A percentile compares a stretch with the other conserved stretches of the same genome.
Evolutionary conservation across 2,329 filamentous ascomycete genomes (phyloP).

Genomic region (Stemphylium vesicarium): DNA sequence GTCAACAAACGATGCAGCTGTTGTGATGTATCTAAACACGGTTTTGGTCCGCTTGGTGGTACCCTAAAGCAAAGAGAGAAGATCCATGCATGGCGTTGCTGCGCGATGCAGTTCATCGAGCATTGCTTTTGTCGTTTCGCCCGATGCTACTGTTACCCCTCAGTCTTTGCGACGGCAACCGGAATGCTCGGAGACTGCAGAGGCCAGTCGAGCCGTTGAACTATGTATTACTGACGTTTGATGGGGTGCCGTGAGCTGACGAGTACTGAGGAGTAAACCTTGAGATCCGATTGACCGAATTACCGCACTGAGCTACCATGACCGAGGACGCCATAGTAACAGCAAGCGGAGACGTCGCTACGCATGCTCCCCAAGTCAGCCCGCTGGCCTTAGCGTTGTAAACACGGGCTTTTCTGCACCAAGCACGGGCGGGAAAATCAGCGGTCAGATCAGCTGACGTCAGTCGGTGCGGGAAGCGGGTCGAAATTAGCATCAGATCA

Average conservation of each 20-base stretch:
- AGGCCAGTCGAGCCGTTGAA: neutral
- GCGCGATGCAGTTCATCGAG: neutral
- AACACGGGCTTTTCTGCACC: neutral
- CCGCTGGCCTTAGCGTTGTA: neutral
- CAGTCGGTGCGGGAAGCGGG: neutral
- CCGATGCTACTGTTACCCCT: neutral
- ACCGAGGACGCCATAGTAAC: constrained; percentile 1
- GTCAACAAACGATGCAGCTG: neutral
- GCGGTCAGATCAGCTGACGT: neutral
- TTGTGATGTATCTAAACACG: too few species aligned
- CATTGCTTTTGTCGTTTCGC: neutral
- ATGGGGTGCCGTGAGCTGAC: neutral
- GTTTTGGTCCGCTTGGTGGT: neutral
- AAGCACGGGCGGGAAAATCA: neutral
- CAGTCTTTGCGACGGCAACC: too few species aligned
- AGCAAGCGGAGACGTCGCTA: neutral
- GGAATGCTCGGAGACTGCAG: too few species aligned
- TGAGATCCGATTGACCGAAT: neutral
- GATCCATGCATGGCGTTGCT: neutral
- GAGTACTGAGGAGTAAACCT: neutral
- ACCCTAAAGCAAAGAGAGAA: neutral
- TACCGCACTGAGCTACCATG: neutral
- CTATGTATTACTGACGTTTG: neutral
- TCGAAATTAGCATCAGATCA: neutral
- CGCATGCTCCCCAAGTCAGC: neutral